Conservation (phyloP, 768 basidiomycete species). For the Russula sp. region DNA sequence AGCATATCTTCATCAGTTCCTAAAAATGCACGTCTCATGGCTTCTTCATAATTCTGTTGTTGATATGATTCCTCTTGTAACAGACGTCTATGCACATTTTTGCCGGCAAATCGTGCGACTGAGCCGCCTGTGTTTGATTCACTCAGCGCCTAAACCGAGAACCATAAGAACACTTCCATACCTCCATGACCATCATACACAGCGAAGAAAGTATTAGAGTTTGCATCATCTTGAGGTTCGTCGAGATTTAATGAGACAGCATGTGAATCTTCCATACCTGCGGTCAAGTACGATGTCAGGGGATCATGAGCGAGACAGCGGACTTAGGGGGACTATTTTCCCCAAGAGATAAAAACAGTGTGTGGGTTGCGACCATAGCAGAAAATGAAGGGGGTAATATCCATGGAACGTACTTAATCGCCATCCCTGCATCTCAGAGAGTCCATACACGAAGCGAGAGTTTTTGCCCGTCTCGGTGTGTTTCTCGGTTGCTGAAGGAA, state of each 20-base stretch:
- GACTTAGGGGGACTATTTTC: constrained; percentile 1
- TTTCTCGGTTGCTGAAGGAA: constrained; percentile 70
- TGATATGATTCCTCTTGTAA: constrained; percentile 69
- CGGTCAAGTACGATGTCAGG: constrained; percentile 30
- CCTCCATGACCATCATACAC: constrained; percentile 99
- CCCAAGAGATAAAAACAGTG: background rate
- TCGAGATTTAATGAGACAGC: constrained; percentile 69
- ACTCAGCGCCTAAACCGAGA: constrained; percentile 18
- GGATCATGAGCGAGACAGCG: constrained; percentile 16
- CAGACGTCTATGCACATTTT: constrained; percentile 77
- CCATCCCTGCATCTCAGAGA: constrained; percentile 99
- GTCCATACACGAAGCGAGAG: constrained; percentile 65
- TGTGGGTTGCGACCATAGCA: background rate
- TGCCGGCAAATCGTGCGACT: constrained; percentile 84
- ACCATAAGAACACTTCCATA: constrained; percentile 38
- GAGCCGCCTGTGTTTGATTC: constrained; percentile 54
- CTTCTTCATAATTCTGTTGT: constrained; percentile 64
- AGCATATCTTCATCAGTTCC: constrained; percentile 94
- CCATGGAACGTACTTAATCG: constrained; percentile 74
- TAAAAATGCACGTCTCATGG: constrained; percentile 85
- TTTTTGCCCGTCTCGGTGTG: constrained; percentile 69
- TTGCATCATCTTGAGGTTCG: constrained; percentile 39
- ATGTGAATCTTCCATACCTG: constrained; percentile 99
- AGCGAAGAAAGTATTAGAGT: constrained; percentile 81
- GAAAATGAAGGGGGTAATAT: background rate